Percentiles rank a stretch among this genome's conserved stretches.
phyloP scores from a whole-genome alignment of 73 alveolate species.

The Tetrahymena elliotti region DNA sequence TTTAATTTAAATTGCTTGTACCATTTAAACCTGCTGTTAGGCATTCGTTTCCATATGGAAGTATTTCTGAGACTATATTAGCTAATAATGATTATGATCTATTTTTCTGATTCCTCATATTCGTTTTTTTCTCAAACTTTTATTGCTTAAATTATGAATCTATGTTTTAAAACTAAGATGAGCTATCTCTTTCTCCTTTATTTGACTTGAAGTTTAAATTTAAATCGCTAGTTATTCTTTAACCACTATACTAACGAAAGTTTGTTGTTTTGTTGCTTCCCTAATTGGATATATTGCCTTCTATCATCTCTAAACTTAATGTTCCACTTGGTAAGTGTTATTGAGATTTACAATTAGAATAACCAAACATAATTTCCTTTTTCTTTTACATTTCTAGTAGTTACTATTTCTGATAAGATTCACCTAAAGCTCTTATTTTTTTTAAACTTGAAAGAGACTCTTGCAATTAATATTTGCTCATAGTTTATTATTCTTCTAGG shows the following conservation, averaged over 20 bases:
- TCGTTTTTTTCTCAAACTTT: background rate
- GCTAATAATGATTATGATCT: background rate
- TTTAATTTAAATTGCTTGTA: background rate
- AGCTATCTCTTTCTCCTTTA: background rate
- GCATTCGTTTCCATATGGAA: background rate
- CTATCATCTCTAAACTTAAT: background rate
- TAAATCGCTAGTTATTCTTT: background rate
- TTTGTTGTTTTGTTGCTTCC: background rate
- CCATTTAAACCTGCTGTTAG: background rate
- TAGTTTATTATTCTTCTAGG: background rate
- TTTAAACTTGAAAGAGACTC: background rate
- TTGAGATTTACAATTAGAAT: background rate
- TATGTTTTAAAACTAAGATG: background rate
- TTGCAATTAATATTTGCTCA: background rate
- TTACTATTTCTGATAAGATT: background rate
- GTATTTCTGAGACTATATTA: background rate
- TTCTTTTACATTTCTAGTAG: background rate
- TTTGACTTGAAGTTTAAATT: too few relatives aligned
- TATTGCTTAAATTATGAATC: background rate
- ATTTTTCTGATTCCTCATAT: background rate
- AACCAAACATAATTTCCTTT: background rate
- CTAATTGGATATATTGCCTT: background rate
- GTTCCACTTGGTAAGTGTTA: background rate
- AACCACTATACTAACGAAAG: background rate
- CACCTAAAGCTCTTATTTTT: background rate